These are phyloP conservation scores for Metschnikowia shivogae DNA, from an alignment of 805 yeast species.

Conservation along the genomic window DNA sequence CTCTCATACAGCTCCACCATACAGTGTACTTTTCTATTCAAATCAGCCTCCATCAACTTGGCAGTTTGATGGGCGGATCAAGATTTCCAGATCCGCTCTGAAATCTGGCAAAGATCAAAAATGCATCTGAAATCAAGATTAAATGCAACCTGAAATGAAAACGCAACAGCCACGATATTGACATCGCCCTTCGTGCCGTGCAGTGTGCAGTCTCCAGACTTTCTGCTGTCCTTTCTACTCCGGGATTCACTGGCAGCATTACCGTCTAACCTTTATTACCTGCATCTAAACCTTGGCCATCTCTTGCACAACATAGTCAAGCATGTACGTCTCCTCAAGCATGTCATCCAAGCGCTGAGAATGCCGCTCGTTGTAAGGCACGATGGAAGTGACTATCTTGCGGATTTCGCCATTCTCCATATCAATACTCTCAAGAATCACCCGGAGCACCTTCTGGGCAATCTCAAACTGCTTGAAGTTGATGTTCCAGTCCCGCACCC, in stretches of 20 bases:
- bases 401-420: slow-evolving; percentile 63
- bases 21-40: no score
- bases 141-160: no score
- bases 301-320: slow-evolving; percentile 80
- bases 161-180: no score
- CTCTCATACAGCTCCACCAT: no score
- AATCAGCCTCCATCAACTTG: no score
- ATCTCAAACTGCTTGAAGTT: slow-evolving; percentile 75
- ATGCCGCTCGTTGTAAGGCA: slow-evolving; percentile 90
- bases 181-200: no score
- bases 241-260: neutral
- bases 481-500: slow-evolving; percentile 93
- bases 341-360: slow-evolving; percentile 69
- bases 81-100: no score
- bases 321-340: slow-evolving; percentile 76
- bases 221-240: neutral
- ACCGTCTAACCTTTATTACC: no score
- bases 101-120: no score
- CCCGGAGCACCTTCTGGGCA: slow-evolving; percentile 72
- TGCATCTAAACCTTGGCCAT: slow-evolving; percentile 40
- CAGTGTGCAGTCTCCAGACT: no score
- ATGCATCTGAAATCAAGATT: no score
- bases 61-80: no score
- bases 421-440: slow-evolving; percentile 53
- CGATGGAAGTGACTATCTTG: slow-evolving; percentile 63